phyloP scores from a whole-genome alignment of 305 asterid genomes.

The Solanum aculeatissimum region DNA sequence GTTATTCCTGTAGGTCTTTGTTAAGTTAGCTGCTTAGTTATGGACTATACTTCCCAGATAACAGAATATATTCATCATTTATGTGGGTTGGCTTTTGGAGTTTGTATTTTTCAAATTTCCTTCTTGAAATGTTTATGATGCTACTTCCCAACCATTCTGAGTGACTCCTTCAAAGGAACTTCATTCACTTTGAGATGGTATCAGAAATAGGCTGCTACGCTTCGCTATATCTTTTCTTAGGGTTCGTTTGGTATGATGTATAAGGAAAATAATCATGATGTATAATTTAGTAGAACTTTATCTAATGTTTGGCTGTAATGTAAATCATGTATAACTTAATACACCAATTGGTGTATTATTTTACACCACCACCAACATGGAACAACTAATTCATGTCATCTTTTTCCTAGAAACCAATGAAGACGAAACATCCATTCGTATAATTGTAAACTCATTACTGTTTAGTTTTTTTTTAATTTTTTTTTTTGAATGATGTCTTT shows the following conservation, averaged over 20 bases:
- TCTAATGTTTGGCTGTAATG: neutral
- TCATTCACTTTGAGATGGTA: neutral
- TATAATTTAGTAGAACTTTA: neutral
- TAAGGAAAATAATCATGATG: neutral
- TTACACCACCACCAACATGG: neutral
- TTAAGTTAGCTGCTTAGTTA: neutral
- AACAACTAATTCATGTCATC: neutral
- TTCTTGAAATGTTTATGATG: neutral
- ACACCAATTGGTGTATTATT: neutral
- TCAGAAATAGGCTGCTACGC: neutral
- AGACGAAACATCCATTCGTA: neutral
- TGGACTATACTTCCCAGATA: neutral
- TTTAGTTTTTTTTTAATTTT: neutral
- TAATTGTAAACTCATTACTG: neutral
- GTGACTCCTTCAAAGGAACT: neutral
- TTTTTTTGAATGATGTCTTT: neutral
- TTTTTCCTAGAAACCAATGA: neutral
- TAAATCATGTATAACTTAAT: neutral
- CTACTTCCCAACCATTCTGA: neutral
- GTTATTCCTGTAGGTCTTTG: neutral
- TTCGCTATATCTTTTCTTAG: neutral
- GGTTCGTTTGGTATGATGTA: neutral
- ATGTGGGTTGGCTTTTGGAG: neutral
- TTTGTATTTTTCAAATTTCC: neutral
- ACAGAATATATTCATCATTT: neutral